A percentile compares a stretch with the other conserved stretches of the same genome.
Evolutionary conservation across 1,284 basidiomycete species (phyloP).

Genomic region (Farysia itapuensis): DNA sequence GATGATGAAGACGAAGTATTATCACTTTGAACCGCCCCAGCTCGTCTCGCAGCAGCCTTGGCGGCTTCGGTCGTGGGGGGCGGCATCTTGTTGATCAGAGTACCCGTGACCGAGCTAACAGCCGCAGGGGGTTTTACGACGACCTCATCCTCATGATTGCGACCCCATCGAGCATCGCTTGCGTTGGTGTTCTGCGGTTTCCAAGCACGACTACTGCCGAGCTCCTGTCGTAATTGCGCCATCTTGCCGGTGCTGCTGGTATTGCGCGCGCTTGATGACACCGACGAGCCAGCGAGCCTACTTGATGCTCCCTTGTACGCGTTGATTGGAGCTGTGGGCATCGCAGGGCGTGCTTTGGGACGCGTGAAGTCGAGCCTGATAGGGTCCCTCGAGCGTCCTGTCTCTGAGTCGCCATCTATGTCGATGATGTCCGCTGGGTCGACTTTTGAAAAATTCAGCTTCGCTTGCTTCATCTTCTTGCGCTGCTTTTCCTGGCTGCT

Average conservation of each 20-base stretch:
- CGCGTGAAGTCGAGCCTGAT: slow-evolving; percentile 34
- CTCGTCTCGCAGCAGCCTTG: slow-evolving; percentile 14
- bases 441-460: slow-evolving; percentile 36
- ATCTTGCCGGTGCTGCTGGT: slow-evolving; percentile 33
- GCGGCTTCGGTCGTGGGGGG: slow-evolving; percentile 11
- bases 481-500: slow-evolving; percentile 24
- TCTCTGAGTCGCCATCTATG: slow-evolving; percentile 16
- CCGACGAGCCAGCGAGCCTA: slow-evolving; percentile 7
- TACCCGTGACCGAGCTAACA: slow-evolving; percentile 45
- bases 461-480: slow-evolving; percentile 42
- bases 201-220: slow-evolving; percentile 26
- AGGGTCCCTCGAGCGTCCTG: slow-evolving; percentile 8
- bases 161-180: slow-evolving; percentile 19
- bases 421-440: slow-evolving; percentile 37
- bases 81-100: slow-evolving; percentile 30
- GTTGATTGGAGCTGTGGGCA: slow-evolving; percentile 35
- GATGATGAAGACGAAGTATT: slow-evolving; percentile 52
- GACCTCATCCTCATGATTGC: slow-evolving; percentile 40
- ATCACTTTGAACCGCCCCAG: slow-evolving; percentile 15
- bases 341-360: slow-evolving; percentile 8
- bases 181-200: slow-evolving; percentile 36
- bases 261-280: slow-evolving; percentile 7
- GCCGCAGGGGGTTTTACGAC: slow-evolving; percentile 44
- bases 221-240: slow-evolving; percentile 41
- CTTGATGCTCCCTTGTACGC: slow-evolving; percentile 31